Base-by-base conservation (phyloP, 2,329 filamentous ascomycete species). In the Xylariaceae sp. region DNA sequence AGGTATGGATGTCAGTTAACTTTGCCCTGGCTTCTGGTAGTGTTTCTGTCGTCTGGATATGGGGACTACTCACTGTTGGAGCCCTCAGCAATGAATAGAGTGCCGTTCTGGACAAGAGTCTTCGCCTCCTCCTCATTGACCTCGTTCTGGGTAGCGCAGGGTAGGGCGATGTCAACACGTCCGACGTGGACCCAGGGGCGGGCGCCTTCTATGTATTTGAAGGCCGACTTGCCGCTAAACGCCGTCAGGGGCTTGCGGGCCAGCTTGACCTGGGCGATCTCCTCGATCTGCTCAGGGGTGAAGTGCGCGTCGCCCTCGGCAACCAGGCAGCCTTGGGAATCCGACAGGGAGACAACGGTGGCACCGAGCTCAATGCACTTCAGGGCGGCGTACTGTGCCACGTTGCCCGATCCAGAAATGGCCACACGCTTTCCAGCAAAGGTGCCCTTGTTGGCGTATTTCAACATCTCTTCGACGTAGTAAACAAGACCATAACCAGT, bases 401-500 rank as follows among this genome's bases (percentile, higher is more conserved):
- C 92, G 71, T 98, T 98, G 53, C 92, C 92, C 43, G 90, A 96
- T 49, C 92, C 92, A 31, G 92, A 96, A 66, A 98, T 84, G 65
- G 90, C 87, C 41, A 97, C 92, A 44, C 83, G 83, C 79, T 97
- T 97, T 69, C 88, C 90, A 48, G 77, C 68, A 72, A 94, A 94
- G 52, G 76, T 78, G 61, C 94, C 88, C 62, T 83, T 82, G 64
- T 87, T 88, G 54, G 87, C 86, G 67, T 95, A 83, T 66, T 85
- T 73, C 61, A 97, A 89, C 89, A 96, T 96, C 76, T 94, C 86
- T 56, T 85, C 76, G 61, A 95, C 87, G 65, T 95, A 94, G 79
- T 97, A 97, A 65, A 96, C 83, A 46, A 96, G 80, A 67, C 92
- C 92, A 69, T 87, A 97, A 44, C 92, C 92, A 41, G 92, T 98